These are phyloP conservation scores for Diutina ranongensis DNA, from an alignment of 1,139 yeast species.

Conservation along the genomic window DNA sequence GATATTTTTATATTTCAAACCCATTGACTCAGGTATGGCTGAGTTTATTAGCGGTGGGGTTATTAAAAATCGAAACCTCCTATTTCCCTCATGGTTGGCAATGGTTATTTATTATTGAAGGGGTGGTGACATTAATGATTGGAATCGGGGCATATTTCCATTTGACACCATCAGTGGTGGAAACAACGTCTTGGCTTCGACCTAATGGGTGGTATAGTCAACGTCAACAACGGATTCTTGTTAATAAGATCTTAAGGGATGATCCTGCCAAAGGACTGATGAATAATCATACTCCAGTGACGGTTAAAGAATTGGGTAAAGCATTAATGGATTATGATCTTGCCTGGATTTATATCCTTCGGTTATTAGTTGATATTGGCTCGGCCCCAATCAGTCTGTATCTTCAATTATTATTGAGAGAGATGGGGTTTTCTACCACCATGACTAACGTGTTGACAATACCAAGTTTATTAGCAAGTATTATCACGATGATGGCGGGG, in stretches of 20 bases:
- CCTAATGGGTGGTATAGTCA: neutral
- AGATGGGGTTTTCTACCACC: neutral
- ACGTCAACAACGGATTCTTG: neutral
- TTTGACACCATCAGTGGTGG: neutral
- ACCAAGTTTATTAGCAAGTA: neutral
- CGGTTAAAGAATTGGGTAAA: neutral
- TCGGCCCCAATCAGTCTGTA: neutral
- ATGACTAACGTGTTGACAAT: neutral
- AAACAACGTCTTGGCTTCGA: neutral
- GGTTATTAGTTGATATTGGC: neutral
- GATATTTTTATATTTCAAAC: constrained; percentile 19
- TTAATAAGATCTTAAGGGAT: neutral
- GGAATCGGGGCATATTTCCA: neutral
- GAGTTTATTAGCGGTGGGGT: neutral
- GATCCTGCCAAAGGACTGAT: constrained; percentile 1
- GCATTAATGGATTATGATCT: neutral
- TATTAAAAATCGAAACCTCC: neutral
- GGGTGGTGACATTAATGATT: neutral
- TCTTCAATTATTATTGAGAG: neutral
- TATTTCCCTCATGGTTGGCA: constrained; percentile 10
- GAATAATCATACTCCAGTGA: neutral
- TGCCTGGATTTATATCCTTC: neutral
- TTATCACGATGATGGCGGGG: neutral
- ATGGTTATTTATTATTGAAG: constrained; percentile 21
- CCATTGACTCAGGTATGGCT: constrained; percentile 15